Percentiles rank a stretch among this genome's conserved stretches.
These are phyloP conservation scores for Arabidopsis lyrata DNA, from an alignment of 441 rosid species.

Conservation along the genomic window DNA sequence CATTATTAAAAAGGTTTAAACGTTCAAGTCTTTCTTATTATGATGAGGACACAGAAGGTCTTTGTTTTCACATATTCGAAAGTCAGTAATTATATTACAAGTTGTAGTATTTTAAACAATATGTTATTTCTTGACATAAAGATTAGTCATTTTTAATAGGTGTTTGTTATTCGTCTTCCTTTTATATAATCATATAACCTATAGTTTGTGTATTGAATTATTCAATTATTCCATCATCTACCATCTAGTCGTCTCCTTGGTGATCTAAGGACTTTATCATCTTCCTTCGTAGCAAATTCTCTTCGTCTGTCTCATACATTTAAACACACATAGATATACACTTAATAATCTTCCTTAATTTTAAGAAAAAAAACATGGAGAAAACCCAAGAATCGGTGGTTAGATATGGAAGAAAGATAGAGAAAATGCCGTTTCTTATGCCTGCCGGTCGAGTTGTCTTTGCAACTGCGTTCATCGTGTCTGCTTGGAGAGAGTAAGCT, in stretches of 20 bases:
- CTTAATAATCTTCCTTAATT: neutral
- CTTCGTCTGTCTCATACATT: neutral
- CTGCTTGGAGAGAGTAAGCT: constrained; percentile 40
- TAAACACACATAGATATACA: neutral
- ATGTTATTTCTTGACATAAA: neutral
- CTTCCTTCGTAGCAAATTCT: constrained; percentile 1
- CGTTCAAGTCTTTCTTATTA: constrained; percentile 3
- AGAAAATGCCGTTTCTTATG: constrained; percentile 30
- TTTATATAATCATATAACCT: constrained; percentile 4
- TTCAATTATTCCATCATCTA: neutral
- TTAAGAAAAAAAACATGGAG: constrained; percentile 18
- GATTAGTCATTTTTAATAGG: neutral
- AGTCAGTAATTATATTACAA: constrained; percentile 12
- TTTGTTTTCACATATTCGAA: neutral
- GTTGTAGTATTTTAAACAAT: neutral
- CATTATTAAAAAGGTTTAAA: neutral
- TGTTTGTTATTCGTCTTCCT: neutral
- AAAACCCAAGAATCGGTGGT: neutral
- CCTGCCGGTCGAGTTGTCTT: constrained; percentile 27
- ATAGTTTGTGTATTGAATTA: neutral
- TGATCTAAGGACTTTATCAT: neutral
- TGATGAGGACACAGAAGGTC: neutral
- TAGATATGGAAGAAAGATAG: constrained; percentile 5
- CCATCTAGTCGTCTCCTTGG: constrained; percentile 12
- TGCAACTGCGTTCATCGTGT: constrained; percentile 25